Base-by-base conservation (phyloP, 2,329 filamentous ascomycete species). In the Ambrosiella beaveri region DNA sequence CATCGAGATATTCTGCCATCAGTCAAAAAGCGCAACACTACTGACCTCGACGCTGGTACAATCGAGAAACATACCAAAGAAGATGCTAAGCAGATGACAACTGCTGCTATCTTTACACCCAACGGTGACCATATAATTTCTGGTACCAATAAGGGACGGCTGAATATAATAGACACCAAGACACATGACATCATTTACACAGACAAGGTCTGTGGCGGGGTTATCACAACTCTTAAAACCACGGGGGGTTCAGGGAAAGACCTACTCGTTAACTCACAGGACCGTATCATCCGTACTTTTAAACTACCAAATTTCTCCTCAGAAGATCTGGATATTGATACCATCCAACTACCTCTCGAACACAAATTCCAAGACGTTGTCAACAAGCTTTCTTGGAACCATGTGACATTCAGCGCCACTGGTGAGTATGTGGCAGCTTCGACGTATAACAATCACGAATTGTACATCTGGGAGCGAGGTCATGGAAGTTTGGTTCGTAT, bases 291-390 rank as follows among this genome's bases (percentile, higher is more conserved):
- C 66, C 82, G 94, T 62, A 96, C 93, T 1, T 85, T 98, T 63
- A 81, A 88, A 62, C 78, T 98, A 63, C 93, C 94, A 0, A 87
- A 96, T 65, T 76, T 85, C 44, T 76, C 79, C 9, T 75, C 74
- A 1, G 73, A 78, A 12, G 79, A 86, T 64, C 77, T 95, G 49
- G 86, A 95, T 63, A 80, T 86, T 17, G 86, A 94, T 64, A 91
- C 85, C 36, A 85, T 98, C 65, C 85, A 91, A 65, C 75, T 98
- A 45, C 87, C 93, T 45, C 81, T 96, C 11, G 91, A 98, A 70
- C 93, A 98, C 73, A 97, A 96, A 67, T 98, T 97, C 65, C 90
- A 97, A 69, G 94, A 98, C 67, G 85, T 97, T 3, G 93, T 98
- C 55, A 97, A 98, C 67, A 82, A 86, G 50, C 73, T 97, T 11